Percentiles rank a stretch among this genome's conserved stretches.
Evolutionary conservation across 2,329 filamentous ascomycete species (phyloP).

Genomic region (Coleophoma cylindrospora): DNA sequence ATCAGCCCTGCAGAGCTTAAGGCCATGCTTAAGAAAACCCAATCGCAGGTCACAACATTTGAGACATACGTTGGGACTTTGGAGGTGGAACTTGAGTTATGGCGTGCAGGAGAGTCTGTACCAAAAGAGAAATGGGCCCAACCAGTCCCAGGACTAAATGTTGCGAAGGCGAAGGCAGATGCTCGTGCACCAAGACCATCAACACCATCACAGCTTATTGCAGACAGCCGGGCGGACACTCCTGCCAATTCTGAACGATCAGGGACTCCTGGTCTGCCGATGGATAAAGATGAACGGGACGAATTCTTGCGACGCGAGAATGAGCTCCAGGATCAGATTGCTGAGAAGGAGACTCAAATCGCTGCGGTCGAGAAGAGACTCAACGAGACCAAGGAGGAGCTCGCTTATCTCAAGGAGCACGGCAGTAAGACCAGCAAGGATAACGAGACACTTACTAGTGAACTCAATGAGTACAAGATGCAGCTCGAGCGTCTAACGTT

Average conservation of each 20-base stretch:
- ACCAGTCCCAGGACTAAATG: conserved; percentile 51
- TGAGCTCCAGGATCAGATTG: conserved; percentile 92
- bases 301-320: conserved; percentile 95
- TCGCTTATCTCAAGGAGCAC: conserved; percentile 79
- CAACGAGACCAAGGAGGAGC: conserved; percentile 79
- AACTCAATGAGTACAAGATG: conserved; percentile 93
- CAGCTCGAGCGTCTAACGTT: conserved; percentile 93
- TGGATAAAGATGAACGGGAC: conserved; percentile 95
- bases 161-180: conserved; percentile 40
- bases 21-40: conserved; percentile 84
- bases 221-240: conserved; percentile 58
- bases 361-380: conserved; percentile 75
- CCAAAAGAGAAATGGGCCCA: conserved; percentile 85
- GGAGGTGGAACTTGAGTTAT: conserved; percentile 79
- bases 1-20: conserved; percentile 95
- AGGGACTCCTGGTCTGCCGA: conserved; percentile 77
- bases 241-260: conserved; percentile 71
- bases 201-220: conserved; percentile 51
- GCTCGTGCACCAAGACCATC: conserved; percentile 45
- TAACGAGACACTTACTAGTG: conserved; percentile 79
- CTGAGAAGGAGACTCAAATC: conserved; percentile 84
- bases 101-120: conserved; percentile 84
- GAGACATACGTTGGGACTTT: conserved; percentile 79
- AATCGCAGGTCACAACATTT: conserved; percentile 83
- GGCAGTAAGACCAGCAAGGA: conserved; percentile 79